Evolutionary conservation across 2,329 filamentous ascomycete species (phyloP).

Genomic region (Pseudocercospora cruenta): DNA sequence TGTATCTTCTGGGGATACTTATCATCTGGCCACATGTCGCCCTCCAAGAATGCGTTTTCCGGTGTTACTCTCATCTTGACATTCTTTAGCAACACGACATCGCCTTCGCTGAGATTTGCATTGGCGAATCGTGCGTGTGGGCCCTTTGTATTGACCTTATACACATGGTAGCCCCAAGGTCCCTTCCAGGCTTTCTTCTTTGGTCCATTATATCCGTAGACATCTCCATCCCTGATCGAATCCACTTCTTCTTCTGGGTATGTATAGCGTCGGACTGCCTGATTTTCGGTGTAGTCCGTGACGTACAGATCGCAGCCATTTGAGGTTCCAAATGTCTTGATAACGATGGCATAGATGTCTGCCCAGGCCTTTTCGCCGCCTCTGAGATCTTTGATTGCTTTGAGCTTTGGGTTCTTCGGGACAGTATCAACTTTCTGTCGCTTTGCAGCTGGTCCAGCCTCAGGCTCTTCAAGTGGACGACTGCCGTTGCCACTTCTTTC

Average conservation of each 20-base stretch:
- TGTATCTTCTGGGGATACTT: conserved; percentile 57
- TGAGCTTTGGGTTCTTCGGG: conserved; percentile 55
- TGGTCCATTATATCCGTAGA: conserved; percentile 36
- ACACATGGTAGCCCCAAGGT: conserved; percentile 71
- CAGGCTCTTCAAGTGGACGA: neutral
- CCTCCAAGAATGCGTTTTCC: conserved; percentile 66
- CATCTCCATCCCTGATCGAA: conserved; percentile 34
- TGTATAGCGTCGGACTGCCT: conserved; percentile 61
- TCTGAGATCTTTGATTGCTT: conserved; percentile 65
- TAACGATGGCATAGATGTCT: conserved; percentile 73
- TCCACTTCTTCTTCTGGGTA: conserved; percentile 42
- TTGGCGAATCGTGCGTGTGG: conserved; percentile 66
- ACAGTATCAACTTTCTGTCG: conserved; percentile 9
- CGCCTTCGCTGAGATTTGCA: conserved; percentile 58
- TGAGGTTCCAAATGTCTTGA: conserved; percentile 55
- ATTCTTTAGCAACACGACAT: conserved; percentile 71
- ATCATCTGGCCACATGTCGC: conserved; percentile 67
- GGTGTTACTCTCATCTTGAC: conserved; percentile 66
- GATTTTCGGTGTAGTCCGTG: conserved; percentile 80
- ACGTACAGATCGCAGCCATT: conserved; percentile 67
- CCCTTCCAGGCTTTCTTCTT: conserved; percentile 65
- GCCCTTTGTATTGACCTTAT: conserved; percentile 73
- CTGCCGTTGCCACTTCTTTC: neutral
- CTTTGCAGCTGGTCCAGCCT: conserved; percentile 16
- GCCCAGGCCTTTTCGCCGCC: conserved; percentile 57